A percentile compares a stretch with the other conserved stretches of the same genome.
Evolutionary conservation across 768 basidiomycete species (phyloP).

Genomic region (Lactarius quietus): DNA sequence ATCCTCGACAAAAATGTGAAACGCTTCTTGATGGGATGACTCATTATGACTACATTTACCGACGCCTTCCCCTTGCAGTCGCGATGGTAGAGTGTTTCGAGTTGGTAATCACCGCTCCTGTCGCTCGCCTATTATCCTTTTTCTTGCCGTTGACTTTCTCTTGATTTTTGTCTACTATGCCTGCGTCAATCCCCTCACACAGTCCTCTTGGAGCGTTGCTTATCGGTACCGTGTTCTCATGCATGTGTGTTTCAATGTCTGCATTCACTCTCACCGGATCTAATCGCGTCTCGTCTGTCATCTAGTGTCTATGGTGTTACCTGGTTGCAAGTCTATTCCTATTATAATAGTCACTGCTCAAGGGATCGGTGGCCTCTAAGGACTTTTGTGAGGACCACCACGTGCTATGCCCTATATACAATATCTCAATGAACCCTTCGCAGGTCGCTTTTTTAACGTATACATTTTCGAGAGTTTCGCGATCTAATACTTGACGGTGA

Average conservation of each 20-base stretch:
- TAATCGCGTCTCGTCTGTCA: background rate
- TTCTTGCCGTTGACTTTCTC: background rate
- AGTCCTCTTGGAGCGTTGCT: background rate
- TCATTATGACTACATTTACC: background rate
- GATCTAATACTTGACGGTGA: background rate
- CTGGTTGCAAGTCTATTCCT: conserved; percentile 8
- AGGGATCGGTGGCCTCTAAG: background rate
- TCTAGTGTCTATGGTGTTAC: conserved; percentile 4
- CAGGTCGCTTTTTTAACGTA: conserved; percentile 12
- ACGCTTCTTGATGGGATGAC: background rate
- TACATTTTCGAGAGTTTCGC: background rate
- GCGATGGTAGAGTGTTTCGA: background rate
- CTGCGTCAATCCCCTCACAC: background rate
- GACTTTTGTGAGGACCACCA: background rate
- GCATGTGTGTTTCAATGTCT: background rate
- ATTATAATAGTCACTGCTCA: background rate
- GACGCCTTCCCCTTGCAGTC: background rate
- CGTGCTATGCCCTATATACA: background rate
- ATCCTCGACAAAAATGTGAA: too few relatives aligned
- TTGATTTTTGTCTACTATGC: background rate
- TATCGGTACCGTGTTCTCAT: background rate
- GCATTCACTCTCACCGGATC: background rate
- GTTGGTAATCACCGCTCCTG: background rate
- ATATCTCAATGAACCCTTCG: background rate
- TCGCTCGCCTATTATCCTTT: background rate